Percentiles rank a stretch among this genome's conserved stretches.
phyloP scores from a whole-genome alignment of 495 filamentous ascomycete genomes.

The Choiromyces venosus region DNA sequence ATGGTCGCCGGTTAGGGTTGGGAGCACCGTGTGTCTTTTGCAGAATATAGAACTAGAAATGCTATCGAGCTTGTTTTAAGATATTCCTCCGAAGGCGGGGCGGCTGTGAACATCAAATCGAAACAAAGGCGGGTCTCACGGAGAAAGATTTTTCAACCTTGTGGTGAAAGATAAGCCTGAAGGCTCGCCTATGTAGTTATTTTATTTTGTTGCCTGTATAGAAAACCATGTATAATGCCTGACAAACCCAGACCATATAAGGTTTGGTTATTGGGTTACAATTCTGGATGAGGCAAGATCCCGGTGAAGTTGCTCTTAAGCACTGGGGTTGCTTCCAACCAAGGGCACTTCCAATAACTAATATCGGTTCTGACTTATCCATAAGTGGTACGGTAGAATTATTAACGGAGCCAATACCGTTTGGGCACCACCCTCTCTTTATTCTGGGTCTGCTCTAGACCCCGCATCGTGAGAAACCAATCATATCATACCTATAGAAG shows the following conservation, averaged over 20 bases:
- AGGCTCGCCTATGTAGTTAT: not conserved
- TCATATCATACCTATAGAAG: too few relatives aligned
- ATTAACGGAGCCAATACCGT: not conserved
- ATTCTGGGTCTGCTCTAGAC: not conserved
- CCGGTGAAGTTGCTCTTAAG: not conserved
- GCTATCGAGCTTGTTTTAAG: not conserved
- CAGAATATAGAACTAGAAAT: not conserved
- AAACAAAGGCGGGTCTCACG: not conserved
- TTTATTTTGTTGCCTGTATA: too few relatives aligned
- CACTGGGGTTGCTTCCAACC: not conserved
- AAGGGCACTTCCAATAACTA: not conserved
- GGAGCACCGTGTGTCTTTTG: not conserved
- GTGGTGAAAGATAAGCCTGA: not conserved
- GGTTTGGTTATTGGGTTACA: too few relatives aligned
- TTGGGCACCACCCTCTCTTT: too few relatives aligned
- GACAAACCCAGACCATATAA: too few relatives aligned
- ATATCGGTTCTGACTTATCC: not conserved
- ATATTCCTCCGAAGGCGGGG: not conserved
- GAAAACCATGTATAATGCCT: too few relatives aligned
- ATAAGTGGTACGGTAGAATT: not conserved
- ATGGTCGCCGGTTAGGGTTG: too few relatives aligned
- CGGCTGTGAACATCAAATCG: not conserved
- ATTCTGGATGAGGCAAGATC: too few relatives aligned
- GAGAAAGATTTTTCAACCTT: not conserved
- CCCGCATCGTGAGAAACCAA: not conserved